Evolutionary conservation across 2,329 filamentous ascomycete species (phyloP), one percentile per base, ranked within the genome.

Genomic region (Xylariales sp.): DNA sequence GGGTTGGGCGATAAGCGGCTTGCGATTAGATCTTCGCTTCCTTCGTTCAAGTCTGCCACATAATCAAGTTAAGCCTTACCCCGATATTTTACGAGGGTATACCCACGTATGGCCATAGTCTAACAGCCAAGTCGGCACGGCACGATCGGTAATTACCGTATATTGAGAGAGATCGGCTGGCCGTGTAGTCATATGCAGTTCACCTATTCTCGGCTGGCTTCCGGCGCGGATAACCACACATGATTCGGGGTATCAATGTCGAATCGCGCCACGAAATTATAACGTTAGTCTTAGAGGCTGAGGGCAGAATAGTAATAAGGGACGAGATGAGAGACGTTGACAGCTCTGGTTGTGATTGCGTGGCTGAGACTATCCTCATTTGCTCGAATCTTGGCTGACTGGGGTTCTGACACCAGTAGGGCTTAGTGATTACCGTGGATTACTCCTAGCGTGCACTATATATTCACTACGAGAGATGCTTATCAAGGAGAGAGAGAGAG

Each of bases 321-420:
- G 30, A 43, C 23, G n/a, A 57, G 57, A 23, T 34, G 32, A 53
- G 7, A 3, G n/a, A 50, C 53, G 60, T 52, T 48, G 7, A 7
- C 6, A 30, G 50, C 41, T 43, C 39, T 56, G 36, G n/a, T 34
- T 50, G 34, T 39, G 53, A 62, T 54, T 67, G 63, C 55, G 60
- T 59, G 67, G 45, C 52, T 43, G 45, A 60, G 55, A 65, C 62
- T 64, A 64, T 56, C 61, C 52, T 64, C 62, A 58, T 68, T 64
- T 59, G 28, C 54, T 56, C 14, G 45, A 23, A 57, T 12, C 65
- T 63, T 49, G 53, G 64, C 49, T 32, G 54, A 50, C 64, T 54
- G 53, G 64, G 64, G 59, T 58, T 57, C 48, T 58, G 41, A 5
- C 8, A 53, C 30, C 30, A 49, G 43, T 56, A 56, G 50, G 52